Base-by-base conservation (phyloP, 1,139 yeast genomes). In the Pneumocystis jirovecii region DNA sequence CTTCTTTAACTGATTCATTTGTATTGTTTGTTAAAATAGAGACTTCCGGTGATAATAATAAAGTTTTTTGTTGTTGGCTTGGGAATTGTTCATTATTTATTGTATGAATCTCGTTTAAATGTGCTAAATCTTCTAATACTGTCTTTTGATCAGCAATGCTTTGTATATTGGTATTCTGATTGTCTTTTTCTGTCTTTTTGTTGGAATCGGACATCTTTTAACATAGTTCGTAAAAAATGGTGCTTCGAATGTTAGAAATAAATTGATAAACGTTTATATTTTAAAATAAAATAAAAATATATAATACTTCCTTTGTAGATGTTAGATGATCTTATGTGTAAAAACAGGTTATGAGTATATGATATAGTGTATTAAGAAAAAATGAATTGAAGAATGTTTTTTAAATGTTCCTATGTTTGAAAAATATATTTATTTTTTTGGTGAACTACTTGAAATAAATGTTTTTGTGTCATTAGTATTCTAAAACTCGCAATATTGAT, bases 401-500 rank as follows among this genome's bases (percentile, higher is more conserved):
- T 37, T 31, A 31, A 37, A 37, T 8, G 15, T 37, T 37, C 7
- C 2, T 10, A 5, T 37, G 10, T 37, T 37, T 3, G 7, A 37
- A 37, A 37, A 37, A 8, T 37, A 10, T 8, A 37, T 4, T 7
- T 10, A 8, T 37, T 7, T 37, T 34, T 37, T 37, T 37, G 7
- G 2, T 37, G 12, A 37, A 37, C 2, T 8, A 37, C 5, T 31
- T 42, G 6, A 44, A 44, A 19, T 15, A 19, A 19, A 21, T 42
- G 17, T n/a, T 3, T 5, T 42, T n/a, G 5, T 50, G 1, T 60
- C 21, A 19, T 31, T 39, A 15, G 8, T 60, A 6, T 17, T 10
- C 68, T 66, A 82, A 69, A 85, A 83, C 1, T 75, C 74, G 68
- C 85, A 82, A 64, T 75, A 78, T 12, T 77, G 75, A 8, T 77